These are phyloP conservation scores for Triticum aestivum DNA, from an alignment of 176 grass and related monocot species.

Conservation along the genomic window DNA sequence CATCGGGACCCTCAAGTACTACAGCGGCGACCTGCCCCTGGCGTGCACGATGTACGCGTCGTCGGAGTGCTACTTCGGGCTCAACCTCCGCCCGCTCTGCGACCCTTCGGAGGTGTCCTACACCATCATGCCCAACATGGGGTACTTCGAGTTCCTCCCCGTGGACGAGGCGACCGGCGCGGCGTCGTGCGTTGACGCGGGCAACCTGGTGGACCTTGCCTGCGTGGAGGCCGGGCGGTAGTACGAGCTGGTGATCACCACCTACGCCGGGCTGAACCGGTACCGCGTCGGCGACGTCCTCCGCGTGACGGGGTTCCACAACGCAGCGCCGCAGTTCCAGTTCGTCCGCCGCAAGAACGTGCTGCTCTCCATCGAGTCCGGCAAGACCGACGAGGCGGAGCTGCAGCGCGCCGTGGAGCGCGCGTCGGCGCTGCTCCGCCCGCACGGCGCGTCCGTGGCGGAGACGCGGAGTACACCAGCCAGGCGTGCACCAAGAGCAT, in stretches of 20 bases:
- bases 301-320: slow-evolving; percentile 78
- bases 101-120: slow-evolving; percentile 83
- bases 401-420: slow-evolving; percentile 83
- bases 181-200: slow-evolving; percentile 10
- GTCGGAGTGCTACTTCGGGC: slow-evolving; percentile 91
- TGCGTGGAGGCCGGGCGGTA: slow-evolving; percentile 72
- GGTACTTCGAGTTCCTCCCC: slow-evolving; percentile 96
- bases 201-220: slow-evolving; percentile 74
- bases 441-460: slow-evolving; percentile 66
- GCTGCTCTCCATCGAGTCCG: slow-evolving; percentile 88
- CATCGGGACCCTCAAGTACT: slow-evolving; percentile 80
- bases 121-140: slow-evolving; percentile 99
- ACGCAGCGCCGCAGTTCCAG: slow-evolving; percentile 77
- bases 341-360: slow-evolving; percentile 98
- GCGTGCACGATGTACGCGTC: slow-evolving; percentile 98
- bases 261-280: slow-evolving; percentile 81
- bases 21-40: slow-evolving; percentile 87
- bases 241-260: slow-evolving; percentile 98
- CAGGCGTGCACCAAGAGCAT: slow-evolving; percentile 73
- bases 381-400: slow-evolving; percentile 97
- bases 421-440: slow-evolving; percentile 66
- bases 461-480: slow-evolving; percentile 75
- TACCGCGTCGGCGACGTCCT: slow-evolving; percentile 98
- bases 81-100: slow-evolving; percentile 91
- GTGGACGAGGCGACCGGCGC: slow-evolving; percentile 34